Percentiles rank a stretch among this genome's conserved stretches.
These are phyloP conservation scores for Leishmania amazonensis DNA, from an alignment of 208 protist species.

Conservation along the genomic window DNA sequence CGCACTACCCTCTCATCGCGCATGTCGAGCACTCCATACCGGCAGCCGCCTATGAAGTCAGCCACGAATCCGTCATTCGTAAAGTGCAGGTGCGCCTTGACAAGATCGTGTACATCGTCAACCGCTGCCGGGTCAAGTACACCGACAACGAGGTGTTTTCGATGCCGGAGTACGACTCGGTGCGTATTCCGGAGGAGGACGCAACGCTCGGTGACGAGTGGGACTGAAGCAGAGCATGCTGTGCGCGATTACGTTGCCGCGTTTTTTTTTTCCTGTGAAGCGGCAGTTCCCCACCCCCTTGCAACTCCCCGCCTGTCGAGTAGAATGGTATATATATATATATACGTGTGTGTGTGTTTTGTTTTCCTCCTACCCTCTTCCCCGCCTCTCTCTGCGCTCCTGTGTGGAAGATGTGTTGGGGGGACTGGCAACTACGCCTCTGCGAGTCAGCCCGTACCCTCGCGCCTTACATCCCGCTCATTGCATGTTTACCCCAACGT, in stretches of 20 bases:
- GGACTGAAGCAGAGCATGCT: neutral
- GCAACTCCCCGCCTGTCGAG: neutral
- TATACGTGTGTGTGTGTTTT: neutral
- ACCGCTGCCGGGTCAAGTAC: constrained; percentile 54
- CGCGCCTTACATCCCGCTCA: neutral
- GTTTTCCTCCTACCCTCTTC: neutral
- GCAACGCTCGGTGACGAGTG: constrained; percentile 37
- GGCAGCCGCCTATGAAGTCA: constrained; percentile 52
- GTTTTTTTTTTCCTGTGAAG: no score
- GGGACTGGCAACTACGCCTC: neutral
- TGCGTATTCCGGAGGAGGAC: constrained; percentile 67
- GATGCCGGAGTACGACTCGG: constrained; percentile 63
- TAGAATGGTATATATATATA: neutral
- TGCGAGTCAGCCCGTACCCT: neutral
- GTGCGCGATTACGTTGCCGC: no score
- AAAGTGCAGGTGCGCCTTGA: constrained; percentile 65
- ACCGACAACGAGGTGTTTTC: constrained; percentile 54
- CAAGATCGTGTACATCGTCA: constrained; percentile 63
- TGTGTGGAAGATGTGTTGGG: neutral
- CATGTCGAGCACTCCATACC: constrained; percentile 38
- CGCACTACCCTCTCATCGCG: constrained; percentile 40
- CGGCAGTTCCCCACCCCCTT: neutral
- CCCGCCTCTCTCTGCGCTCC: neutral
- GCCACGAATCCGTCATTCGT: constrained; percentile 41
- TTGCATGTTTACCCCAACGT: neutral